Percentiles rank a stretch among this genome's conserved stretches.
phyloP scores from a whole-genome alignment of 2,329 filamentous ascomycete species.

The Colletotrichum caudatum region DNA sequence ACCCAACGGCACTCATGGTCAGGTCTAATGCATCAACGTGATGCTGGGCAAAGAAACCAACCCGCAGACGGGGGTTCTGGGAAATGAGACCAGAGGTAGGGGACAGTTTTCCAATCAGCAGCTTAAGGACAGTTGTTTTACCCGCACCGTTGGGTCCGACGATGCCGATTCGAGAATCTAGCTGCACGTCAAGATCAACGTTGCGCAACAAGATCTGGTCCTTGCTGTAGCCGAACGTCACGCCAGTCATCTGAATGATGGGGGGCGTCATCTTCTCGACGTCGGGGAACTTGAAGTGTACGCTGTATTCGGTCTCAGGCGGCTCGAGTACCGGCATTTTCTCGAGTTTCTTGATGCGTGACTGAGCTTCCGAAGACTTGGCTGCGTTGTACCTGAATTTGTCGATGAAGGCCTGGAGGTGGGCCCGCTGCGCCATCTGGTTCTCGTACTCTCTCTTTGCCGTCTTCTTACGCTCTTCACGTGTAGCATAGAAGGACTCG shows the following conservation, averaged over 20 bases:
- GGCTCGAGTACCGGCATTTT: slow-evolving; percentile 93
- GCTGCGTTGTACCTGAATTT: slow-evolving; percentile 99
- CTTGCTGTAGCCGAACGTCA: slow-evolving; percentile 87
- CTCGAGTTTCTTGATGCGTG: slow-evolving; percentile 98
- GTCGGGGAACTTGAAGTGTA: slow-evolving; percentile 97
- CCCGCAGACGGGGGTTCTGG: slow-evolving; percentile 85
- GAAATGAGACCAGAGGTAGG: slow-evolving; percentile 86
- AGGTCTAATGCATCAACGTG: slow-evolving; percentile 97
- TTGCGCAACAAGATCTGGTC: slow-evolving; percentile 85
- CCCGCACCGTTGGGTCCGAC: slow-evolving; percentile 99
- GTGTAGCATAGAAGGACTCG: slow-evolving; percentile 96
- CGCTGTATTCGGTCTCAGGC: slow-evolving; percentile 93
- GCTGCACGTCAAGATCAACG: slow-evolving; percentile 95
- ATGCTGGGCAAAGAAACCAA: slow-evolving; percentile 98
- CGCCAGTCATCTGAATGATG: slow-evolving; percentile 96
- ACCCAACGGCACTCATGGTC: slow-evolving; percentile 88
- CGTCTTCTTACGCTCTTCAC: slow-evolving; percentile 96
- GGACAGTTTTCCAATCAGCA: slow-evolving; percentile 89
- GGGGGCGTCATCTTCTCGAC: slow-evolving; percentile 98
- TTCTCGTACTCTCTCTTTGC: slow-evolving; percentile 98
- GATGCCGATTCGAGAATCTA: slow-evolving; percentile 98
- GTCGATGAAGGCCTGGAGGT: slow-evolving; percentile 98
- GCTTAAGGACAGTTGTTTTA: slow-evolving; percentile 97
- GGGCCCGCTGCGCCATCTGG: slow-evolving; percentile 92
- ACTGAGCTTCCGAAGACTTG: slow-evolving; percentile 98